phyloP scores from a whole-genome alignment of 306 rosid species.

The Astragalus glycyphyllos region DNA sequence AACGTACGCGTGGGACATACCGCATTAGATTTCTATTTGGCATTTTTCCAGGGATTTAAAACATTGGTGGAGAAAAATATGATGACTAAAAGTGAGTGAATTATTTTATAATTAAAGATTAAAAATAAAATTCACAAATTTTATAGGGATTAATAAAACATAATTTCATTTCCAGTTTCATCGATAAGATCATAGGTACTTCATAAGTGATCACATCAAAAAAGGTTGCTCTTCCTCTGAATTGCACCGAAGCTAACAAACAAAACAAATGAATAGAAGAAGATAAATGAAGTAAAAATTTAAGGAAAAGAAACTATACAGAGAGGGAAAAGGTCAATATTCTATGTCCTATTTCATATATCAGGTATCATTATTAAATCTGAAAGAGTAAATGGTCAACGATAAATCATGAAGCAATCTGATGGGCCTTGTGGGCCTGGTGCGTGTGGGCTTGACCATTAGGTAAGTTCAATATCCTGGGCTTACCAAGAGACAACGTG shows the following conservation, averaged over 20 bases:
- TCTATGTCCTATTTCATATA: constrained; percentile 13
- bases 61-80: no score
- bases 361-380: background rate
- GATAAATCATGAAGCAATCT: constrained; percentile 41
- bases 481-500: constrained; percentile 40
- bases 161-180: constrained; percentile 15
- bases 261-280: constrained; percentile 28
- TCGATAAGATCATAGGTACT: constrained; percentile 4
- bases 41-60: no score
- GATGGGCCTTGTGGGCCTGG: constrained; percentile 51
- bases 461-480: constrained; percentile 43
- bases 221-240: background rate
- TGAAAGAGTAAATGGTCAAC: constrained; percentile 13
- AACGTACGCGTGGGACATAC: no score
- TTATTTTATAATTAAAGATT: no score
- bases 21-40: no score
- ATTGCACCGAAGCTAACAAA: background rate
- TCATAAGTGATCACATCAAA: background rate
- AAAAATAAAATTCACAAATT: no score
- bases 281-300: constrained; percentile 7
- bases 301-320: constrained; percentile 7
- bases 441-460: constrained; percentile 45
- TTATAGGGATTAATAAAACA: background rate
- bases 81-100: no score
- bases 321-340: constrained; percentile 7